Base-by-base conservation (phyloP, 2,329 filamentous ascomycete genomes). In the Ophiostoma piceae region DNA sequence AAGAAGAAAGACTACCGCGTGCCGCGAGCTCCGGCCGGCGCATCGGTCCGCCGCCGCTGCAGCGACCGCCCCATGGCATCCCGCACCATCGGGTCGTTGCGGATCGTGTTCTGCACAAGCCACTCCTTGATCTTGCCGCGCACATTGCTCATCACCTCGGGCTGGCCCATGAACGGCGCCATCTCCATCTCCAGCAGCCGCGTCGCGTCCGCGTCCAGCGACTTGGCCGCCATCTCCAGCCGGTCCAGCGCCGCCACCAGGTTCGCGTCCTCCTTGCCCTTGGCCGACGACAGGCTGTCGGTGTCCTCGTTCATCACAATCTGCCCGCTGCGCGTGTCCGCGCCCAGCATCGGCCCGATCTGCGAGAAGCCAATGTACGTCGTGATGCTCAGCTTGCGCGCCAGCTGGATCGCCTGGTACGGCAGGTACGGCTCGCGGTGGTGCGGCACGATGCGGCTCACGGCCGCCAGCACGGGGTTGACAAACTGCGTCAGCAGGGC, bases 61-160 rank as follows among this genome's bases (percentile, higher is more conserved):
- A 94, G 80, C 37, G 88, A 88, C 71, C 84, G 85, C 32, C 88
- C 88, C 74, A 97, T 83, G 0, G 93, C 93, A 78, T 92, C 89
- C 74, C 89, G 85, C 9, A 98, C 94, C 80, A 94, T 92, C 0
- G 89, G 89, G 78, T 94, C 91, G 66, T 86, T 87, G 74, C 88
- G 85, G 71, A 96, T 90, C 16, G 89, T 94, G 76, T 96, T 96
- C 78, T 96, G 88, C 67, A 97, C 88, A 74, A 98, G 82, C 85
- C 92, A 96, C 75, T 95, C 92, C 79, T 89, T 91, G 80, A 97
- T 86, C 75, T 90, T 91, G 57, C 84, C 84, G 72, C 88, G 85
- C 75, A 96, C 80, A 71, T 87, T 87, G 64, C 82, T 82, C 66
- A 90, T 81, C n/a, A 83, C 83, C 72, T 86, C 84, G 47, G 84